Percentiles rank a stretch among this genome's conserved stretches.
phyloP scores from a whole-genome alignment of 169 alveolate genomes.

The Condylostoma magnum region DNA sequence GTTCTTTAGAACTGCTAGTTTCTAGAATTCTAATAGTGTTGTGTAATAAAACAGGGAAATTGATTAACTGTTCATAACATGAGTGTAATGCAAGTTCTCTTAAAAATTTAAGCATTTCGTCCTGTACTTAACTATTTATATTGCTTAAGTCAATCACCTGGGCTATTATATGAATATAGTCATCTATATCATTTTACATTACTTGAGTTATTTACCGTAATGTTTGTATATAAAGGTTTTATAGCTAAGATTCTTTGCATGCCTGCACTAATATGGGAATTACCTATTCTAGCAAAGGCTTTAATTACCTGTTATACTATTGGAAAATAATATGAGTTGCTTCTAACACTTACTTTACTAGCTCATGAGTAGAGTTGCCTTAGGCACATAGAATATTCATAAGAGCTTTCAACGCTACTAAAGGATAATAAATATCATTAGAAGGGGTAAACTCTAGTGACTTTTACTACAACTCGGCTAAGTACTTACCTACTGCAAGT shows the following conservation, averaged over 20 bases:
- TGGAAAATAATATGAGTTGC: slow-evolving; percentile 16
- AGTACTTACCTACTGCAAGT: slow-evolving; percentile 2
- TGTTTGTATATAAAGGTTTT: not conserved
- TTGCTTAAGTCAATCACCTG: slow-evolving; percentile 22
- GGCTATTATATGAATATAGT: not conserved
- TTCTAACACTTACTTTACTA: not conserved
- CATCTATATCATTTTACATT: slow-evolving; percentile 6
- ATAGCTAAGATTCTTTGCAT: slow-evolving; percentile 1
- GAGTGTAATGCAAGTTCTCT: slow-evolving; percentile 23
- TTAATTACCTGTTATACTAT: slow-evolving; percentile 13
- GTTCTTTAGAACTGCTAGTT: not conserved
- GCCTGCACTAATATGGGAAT: slow-evolving; percentile 20
- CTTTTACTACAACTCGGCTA: slow-evolving; percentile 19
- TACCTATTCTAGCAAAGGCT: not conserved
- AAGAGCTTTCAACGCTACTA: slow-evolving; percentile 27
- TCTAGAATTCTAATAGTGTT: slow-evolving; percentile 15
- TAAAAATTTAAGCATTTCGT: slow-evolving; percentile 9
- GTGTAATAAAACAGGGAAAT: not conserved
- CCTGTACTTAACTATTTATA: not conserved
- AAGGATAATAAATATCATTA: slow-evolving; percentile 24
- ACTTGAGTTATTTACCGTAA: slow-evolving; percentile 3
- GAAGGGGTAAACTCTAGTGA: slow-evolving; percentile 32
- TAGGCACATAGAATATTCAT: not conserved
- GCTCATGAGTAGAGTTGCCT: slow-evolving; percentile 1
- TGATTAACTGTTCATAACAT: slow-evolving; percentile 10